These are phyloP conservation scores for Fusarium mangiferae DNA, from an alignment of 2,329 filamentous ascomycete genomes.

Conservation along the genomic window DNA sequence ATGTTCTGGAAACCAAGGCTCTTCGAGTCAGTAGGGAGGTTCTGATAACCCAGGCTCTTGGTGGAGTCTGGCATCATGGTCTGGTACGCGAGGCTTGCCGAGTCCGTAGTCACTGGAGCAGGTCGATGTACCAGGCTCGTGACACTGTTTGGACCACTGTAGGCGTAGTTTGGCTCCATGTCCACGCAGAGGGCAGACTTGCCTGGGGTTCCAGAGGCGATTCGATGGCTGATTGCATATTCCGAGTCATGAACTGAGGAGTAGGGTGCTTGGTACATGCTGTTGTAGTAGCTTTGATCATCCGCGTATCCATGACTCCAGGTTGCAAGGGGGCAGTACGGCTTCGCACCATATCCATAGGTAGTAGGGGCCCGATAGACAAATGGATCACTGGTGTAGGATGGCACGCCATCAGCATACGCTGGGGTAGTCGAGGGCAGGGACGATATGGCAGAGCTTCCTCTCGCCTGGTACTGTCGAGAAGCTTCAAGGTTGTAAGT, in stretches of 20 bases:
- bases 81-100: constrained; percentile 6
- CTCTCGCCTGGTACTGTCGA: constrained; percentile 46
- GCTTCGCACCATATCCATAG: constrained; percentile 41
- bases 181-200: constrained; percentile 44
- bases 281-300: constrained; percentile 41
- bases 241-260: constrained; percentile 34
- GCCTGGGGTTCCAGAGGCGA: constrained; percentile 26
- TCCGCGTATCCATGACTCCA: constrained; percentile 44
- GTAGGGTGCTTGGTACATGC: constrained; percentile 38
- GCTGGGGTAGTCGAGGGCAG: constrained; percentile 18
- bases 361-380: constrained; percentile 35
- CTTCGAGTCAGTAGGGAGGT: neutral
- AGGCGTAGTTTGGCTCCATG: constrained; percentile 43
- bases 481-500: constrained; percentile 47
- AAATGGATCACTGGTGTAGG: constrained; percentile 28
- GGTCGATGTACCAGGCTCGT: constrained; percentile 28
- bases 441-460: constrained; percentile 26
- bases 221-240: constrained; percentile 45
- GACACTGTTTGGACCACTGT: constrained; percentile 24
- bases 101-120: constrained; percentile 10
- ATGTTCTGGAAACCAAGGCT: constrained; percentile 36
- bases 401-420: constrained; percentile 34
- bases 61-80: constrained; percentile 8
- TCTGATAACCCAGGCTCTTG: constrained; percentile 6
- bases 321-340: constrained; percentile 39